Conservation (phyloP, 2,329 filamentous ascomycete species). For the Penicillium sp. region DNA sequence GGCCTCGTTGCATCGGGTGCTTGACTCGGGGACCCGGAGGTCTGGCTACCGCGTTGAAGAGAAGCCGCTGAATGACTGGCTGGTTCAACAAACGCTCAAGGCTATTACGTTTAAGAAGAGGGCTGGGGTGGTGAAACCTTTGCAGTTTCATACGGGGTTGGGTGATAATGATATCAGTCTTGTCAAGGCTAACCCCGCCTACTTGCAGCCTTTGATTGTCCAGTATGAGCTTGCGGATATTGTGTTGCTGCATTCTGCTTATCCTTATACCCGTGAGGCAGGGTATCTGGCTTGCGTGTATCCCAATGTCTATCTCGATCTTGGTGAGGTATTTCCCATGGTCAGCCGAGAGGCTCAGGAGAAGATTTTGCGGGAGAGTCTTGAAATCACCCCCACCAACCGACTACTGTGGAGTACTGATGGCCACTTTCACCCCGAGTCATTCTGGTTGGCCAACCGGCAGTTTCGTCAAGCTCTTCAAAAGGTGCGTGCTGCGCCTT, state of each 20-base stretch:
- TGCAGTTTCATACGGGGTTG: conserved; percentile 81
- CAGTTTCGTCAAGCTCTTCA: conserved; percentile 71
- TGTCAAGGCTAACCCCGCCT: conserved; percentile 68
- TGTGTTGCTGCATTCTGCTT: conserved; percentile 75
- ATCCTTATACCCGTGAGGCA: conserved; percentile 75
- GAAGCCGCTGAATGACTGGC: conserved; percentile 65
- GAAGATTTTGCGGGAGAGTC: conserved; percentile 64
- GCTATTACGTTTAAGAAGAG: conserved; percentile 49
- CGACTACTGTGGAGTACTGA: conserved; percentile 81
- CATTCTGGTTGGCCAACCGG: conserved; percentile 68
- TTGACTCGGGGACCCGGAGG: conserved; percentile 25
- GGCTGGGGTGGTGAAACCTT: conserved; percentile 59
- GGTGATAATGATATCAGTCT: conserved; percentile 77
- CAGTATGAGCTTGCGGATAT: conserved; percentile 68
- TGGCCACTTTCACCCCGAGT: conserved; percentile 76
- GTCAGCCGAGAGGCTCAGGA: conserved; percentile 75
- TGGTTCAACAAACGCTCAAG: conserved; percentile 63
- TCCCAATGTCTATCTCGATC: conserved; percentile 75
- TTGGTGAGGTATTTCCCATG: conserved; percentile 79
- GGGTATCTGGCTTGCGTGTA: conserved; percentile 77
- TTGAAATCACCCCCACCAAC: conserved; percentile 71
- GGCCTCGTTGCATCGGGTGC: conserved; percentile 28
- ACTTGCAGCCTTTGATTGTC: conserved; percentile 71
- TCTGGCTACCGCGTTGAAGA: conserved; percentile 52
- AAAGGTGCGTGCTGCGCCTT: conserved; percentile 48